A percentile compares a stretch with the other conserved stretches of the same genome.
Evolutionary conservation across 2,329 filamentous ascomycete genomes (phyloP).

Genomic region (Cyphellophora europaea): DNA sequence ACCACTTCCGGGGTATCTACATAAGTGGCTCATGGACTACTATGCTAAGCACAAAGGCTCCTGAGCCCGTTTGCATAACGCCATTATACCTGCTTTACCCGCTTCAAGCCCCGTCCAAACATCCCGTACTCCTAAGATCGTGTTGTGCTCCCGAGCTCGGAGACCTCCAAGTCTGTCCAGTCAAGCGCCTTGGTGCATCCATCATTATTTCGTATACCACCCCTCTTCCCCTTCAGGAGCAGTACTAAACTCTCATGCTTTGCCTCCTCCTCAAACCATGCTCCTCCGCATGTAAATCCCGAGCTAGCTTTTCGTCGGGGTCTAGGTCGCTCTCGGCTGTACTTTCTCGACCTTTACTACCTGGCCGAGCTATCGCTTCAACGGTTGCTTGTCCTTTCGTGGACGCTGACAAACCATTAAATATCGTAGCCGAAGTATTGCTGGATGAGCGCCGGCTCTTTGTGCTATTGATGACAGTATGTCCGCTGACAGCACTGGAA

Average conservation of each 20-base stretch:
- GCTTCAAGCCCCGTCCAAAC: too few relatives aligned
- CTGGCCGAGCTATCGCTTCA: constrained; percentile 4
- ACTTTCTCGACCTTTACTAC: constrained; percentile 7
- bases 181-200: too few relatives aligned
- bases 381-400: constrained; percentile 8
- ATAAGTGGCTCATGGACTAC: too few relatives aligned
- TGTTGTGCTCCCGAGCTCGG: too few relatives aligned
- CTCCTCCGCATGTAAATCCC: constrained; percentile 17
- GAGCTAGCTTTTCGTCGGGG: constrained; percentile 16
- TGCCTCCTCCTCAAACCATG: constrained; percentile 17
- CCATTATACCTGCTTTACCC: too few relatives aligned
- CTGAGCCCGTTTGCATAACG: too few relatives aligned
- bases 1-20: too few relatives aligned
- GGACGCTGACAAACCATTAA: not conserved
- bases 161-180: too few relatives aligned
- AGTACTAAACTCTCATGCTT: constrained; percentile 17
- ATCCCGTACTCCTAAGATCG: too few relatives aligned
- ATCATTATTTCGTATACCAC: too few relatives aligned
- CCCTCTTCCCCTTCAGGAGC: not conserved
- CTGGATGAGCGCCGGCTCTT: constrained; percentile 4
- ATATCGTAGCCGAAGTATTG: not conserved
- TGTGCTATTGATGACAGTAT: constrained; percentile 7
- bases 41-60: too few relatives aligned
- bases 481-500: constrained; percentile 9
- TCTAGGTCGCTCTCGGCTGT: constrained; percentile 13